A percentile compares a stretch with the other conserved stretches of the same genome.
phyloP scores from a whole-genome alignment of 805 yeast genomes.

The Zygotorulaspora sp. region DNA sequence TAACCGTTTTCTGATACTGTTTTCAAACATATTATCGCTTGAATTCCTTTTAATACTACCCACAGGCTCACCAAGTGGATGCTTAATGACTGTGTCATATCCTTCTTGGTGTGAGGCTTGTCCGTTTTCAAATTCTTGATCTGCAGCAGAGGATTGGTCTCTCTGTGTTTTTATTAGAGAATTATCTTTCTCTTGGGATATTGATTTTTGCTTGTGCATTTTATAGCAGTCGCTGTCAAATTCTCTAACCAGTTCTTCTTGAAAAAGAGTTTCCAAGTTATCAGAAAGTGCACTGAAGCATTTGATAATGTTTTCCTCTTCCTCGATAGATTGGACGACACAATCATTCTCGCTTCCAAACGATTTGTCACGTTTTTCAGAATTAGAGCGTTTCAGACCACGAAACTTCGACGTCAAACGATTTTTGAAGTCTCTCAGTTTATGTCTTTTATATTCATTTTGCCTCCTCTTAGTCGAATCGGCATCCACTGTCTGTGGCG shows the following conservation, averaged over 20 bases:
- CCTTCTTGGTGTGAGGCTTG: background rate
- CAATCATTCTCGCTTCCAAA: background rate
- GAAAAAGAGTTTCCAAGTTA: conserved; percentile 19
- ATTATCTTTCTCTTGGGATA: background rate
- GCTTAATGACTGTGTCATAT: background rate
- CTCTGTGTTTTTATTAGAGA: background rate
- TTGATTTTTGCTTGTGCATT: background rate
- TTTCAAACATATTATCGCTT: background rate
- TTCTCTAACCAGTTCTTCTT: conserved; percentile 15
- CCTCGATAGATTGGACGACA: background rate
- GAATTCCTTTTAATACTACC: background rate
- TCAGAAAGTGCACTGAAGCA: conserved; percentile 16
- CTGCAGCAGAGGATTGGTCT: background rate
- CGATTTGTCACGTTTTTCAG: background rate
- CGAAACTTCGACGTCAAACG: conserved; percentile 8
- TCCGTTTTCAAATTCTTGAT: too few species aligned
- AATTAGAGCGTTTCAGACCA: conserved; percentile 5
- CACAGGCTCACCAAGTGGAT: background rate
- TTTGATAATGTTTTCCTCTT: conserved; percentile 13
- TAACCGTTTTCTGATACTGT: background rate
- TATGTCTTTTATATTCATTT: conserved; percentile 7
- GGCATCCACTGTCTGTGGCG: conserved; percentile 4
- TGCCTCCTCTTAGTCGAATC: background rate
- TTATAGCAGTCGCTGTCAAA: background rate
- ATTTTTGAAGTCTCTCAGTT: conserved; percentile 9